phyloP scores from a whole-genome alignment of 108 stramenopile genomes.

The Nitzschia putrida region DNA sequence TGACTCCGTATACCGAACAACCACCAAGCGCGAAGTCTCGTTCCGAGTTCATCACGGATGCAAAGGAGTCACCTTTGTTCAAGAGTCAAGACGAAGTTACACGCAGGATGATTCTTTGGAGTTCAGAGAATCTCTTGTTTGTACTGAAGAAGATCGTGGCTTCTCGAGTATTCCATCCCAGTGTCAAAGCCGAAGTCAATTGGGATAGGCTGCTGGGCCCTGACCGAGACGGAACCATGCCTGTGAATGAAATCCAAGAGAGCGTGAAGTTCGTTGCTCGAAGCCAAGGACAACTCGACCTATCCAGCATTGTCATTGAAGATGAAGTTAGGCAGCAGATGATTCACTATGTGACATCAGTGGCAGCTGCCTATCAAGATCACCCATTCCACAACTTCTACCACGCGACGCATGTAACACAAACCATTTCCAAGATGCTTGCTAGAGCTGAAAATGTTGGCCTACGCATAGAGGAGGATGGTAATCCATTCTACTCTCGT shows the following conservation, averaged over 20 bases:
- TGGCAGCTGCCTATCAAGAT: conserved; percentile 6
- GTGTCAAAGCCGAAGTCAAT: too few relatives aligned
- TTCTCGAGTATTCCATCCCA: background rate
- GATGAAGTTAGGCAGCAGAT: conserved; percentile 8
- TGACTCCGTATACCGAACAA: background rate
- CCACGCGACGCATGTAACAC: conserved; percentile 22
- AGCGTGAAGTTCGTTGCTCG: background rate
- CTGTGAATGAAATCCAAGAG: background rate
- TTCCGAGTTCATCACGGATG: background rate
- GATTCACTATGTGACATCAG: conserved; percentile 7
- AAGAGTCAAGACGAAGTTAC: background rate
- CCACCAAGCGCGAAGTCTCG: background rate
- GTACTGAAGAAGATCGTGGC: conserved; percentile 14
- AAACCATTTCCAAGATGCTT: conserved; percentile 10
- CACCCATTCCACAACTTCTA: conserved; percentile 24
- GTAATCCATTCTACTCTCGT: conserved; percentile 5
- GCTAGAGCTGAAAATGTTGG: background rate
- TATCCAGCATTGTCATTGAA: conserved; percentile 2
- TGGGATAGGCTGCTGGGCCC: background rate
- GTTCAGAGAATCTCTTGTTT: conserved; percentile 15
- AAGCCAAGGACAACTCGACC: background rate
- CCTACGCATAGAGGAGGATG: conserved; percentile 1
- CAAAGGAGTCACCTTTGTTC: background rate
- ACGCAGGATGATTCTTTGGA: conserved; percentile 23
- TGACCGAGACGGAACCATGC: background rate